phyloP scores from a whole-genome alignment of 352 stramenopile genomes.

The Globisporangium nodosum region DNA sequence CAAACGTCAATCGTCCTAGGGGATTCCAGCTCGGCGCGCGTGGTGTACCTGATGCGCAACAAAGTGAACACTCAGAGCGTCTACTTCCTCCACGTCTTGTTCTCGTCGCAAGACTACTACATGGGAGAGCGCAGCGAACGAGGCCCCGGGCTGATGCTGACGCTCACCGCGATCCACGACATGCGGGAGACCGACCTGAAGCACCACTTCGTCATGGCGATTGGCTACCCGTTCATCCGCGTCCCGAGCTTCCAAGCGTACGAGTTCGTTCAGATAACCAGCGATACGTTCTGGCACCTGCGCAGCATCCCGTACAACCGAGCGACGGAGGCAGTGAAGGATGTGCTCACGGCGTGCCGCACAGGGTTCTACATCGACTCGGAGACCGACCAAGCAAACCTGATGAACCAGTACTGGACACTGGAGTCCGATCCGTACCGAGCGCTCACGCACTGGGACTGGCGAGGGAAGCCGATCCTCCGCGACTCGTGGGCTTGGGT shows the following conservation, averaged over 20 bases:
- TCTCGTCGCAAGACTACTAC: conserved; percentile 1
- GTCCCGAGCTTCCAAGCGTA: not conserved
- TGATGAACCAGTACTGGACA: conserved; percentile 19
- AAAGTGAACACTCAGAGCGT: not conserved
- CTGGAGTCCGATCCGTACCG: conserved; percentile 13
- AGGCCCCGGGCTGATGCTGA: not conserved
- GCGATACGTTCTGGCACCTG: not conserved
- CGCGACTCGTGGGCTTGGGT: conserved; percentile 16
- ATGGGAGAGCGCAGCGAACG: conserved; percentile 1
- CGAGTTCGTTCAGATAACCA: not conserved
- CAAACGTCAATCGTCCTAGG: not conserved
- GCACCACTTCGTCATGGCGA: conserved; percentile 9
- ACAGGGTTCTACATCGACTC: conserved; percentile 28
- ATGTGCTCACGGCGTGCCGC: conserved; percentile 22
- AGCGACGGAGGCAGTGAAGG: not conserved
- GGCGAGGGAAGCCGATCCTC: conserved; percentile 2
- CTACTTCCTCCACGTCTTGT: not conserved
- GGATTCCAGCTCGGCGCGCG: not conserved
- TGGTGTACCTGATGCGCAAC: conserved; percentile 2
- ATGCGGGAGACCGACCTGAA: conserved; percentile 2
- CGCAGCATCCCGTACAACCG: conserved; percentile 2
- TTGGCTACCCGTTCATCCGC: conserved; percentile 23
- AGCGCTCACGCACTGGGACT: conserved; percentile 10
- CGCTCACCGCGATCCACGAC: conserved; percentile 9
- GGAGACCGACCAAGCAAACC: conserved; percentile 27